phyloP scores from a whole-genome alignment of 2,329 filamentous ascomycete species.

The Coniochaeta sp. region DNA sequence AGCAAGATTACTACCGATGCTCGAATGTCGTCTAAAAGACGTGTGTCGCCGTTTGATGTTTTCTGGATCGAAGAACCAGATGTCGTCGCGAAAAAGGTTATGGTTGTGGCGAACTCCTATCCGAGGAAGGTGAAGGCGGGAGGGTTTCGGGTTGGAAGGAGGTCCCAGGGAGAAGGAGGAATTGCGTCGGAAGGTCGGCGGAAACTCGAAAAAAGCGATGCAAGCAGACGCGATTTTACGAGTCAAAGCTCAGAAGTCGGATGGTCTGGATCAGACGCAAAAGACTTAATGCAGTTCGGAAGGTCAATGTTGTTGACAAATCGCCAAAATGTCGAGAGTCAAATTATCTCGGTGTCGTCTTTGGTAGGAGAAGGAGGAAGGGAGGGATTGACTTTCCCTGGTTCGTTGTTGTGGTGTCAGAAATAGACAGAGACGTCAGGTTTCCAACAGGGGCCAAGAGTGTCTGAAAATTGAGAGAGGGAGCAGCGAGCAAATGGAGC shows the following conservation, averaged over 20 bases:
- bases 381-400: neutral
- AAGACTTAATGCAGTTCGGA: neutral
- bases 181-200: slow-evolving; percentile 1
- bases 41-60: neutral
- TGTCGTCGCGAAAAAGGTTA: neutral
- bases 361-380: neutral
- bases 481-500: neutral
- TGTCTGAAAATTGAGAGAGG: neutral
- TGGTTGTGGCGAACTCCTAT: neutral
- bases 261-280: neutral
- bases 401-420: neutral
- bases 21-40: slow-evolving; percentile 2
- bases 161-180: neutral
- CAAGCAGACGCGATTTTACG: neutral
- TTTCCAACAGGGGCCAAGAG: neutral
- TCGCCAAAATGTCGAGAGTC: neutral
- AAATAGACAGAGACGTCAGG: slow-evolving; percentile 1
- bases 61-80: slow-evolving; percentile 1
- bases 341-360: neutral
- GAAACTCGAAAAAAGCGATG: neutral
- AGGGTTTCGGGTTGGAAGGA: slow-evolving; percentile 4
- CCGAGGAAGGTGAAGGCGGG: neutral
- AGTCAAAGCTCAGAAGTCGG: neutral
- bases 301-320: neutral
- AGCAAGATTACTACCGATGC: neutral